These are phyloP conservation scores for Dicorynia guianensis DNA, from an alignment of 306 rosid genomes.

Conservation along the genomic window DNA sequence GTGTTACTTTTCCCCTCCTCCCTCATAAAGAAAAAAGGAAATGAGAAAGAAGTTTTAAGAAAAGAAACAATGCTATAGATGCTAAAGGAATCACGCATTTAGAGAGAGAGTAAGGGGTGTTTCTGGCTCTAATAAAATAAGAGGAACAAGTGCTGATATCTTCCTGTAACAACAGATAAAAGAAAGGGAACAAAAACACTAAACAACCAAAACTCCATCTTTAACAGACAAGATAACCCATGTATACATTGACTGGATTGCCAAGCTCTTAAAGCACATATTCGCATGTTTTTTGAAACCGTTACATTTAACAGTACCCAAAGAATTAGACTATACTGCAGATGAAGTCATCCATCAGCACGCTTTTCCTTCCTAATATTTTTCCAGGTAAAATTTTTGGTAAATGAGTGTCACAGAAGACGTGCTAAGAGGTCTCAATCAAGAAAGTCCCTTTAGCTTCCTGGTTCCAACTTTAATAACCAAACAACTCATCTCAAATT, in stretches of 20 bases:
- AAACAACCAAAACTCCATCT: neutral
- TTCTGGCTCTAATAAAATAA: no score
- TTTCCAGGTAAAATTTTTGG: neutral
- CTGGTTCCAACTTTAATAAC: neutral
- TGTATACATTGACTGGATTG: no score
- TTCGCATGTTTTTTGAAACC: no score
- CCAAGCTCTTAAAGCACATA: no score
- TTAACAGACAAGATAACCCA: neutral
- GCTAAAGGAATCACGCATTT: neutral
- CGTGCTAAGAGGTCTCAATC: neutral
- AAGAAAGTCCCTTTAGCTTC: constrained; percentile 1
- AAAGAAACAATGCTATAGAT: neutral
- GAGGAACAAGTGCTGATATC: no score
- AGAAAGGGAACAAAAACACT: no score
- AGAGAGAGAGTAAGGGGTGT: neutral
- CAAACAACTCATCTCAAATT: neutral
- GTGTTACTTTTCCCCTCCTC: no score
- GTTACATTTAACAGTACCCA: neutral
- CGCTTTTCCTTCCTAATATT: neutral
- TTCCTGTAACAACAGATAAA: no score
- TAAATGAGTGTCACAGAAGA: neutral
- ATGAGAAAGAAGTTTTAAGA: no score
- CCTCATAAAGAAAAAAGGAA: no score
- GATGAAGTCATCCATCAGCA: constrained; percentile 8
- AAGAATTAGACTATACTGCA: neutral